Base-by-base conservation (phyloP, 75 land plant species). In the Adiantum capillusveneris region DNA sequence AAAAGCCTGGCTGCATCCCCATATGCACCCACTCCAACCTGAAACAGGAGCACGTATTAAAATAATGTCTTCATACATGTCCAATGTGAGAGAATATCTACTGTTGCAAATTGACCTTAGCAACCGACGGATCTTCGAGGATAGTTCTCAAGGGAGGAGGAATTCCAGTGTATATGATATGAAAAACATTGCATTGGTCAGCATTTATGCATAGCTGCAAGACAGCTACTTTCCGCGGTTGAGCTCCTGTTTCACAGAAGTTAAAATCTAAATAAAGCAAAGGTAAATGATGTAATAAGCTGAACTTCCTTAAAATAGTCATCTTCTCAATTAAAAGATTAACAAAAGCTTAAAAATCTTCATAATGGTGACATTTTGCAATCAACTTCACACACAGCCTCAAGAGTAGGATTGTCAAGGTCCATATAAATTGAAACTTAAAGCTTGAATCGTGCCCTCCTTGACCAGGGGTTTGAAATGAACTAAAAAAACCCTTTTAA, bases 141-240 rank as follows among this genome's bases (percentile, higher is more conserved):
- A 92, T 57, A 22, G 57, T 71, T 26, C 51, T 71, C 58, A 92
- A 63, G 27, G 34, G 31, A 52, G 71, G 66, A 45, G 97, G 89
- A 30, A 92, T 79, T 24, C 97, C 97, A 68, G 87, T 78, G 77
- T 92, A 80, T 60, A 76, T 41, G 27, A 88, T 76, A 54, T 88
- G 97, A 76, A 92, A 79, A 29, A 92, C 89, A 74, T 85, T 69
- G 71, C 97, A 92, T 36, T 58, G 53, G 34, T 37, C 44, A 29
- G 27, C 58, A 25, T 76, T 79, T 26, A 68, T 31, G 53, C 93
- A 92, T 58, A 90, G 67, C 54, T 90, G 96, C 66, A 90, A 30
- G 17, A 90, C 88, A 39, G 96, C 91, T 44, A 73, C 85, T 66
- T 84, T 90, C 36, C 80, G 66, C 17, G 60, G 66, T 48, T 59